A percentile compares a stretch with the other conserved stretches of the same genome.
These are phyloP conservation scores for Heliamphora pulchella DNA, from an alignment of 179 eudicot species.

Conservation along the genomic window DNA sequence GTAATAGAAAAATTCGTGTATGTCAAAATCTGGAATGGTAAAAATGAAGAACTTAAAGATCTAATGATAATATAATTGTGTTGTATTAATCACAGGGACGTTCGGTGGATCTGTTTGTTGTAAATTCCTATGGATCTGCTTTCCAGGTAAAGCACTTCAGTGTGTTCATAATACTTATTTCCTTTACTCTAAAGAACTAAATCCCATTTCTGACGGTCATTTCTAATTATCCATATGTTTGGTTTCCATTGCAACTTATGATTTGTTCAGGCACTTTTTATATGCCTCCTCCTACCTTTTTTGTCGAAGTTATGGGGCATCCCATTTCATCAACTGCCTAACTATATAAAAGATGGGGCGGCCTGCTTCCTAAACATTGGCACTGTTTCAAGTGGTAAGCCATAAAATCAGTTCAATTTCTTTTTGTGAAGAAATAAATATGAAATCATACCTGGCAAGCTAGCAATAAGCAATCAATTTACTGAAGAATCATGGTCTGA, in stretches of 20 bases:
- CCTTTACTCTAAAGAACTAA: neutral
- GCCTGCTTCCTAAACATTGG: conserved; percentile 85
- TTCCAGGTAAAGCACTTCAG: conserved; percentile 59
- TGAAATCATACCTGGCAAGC: neutral
- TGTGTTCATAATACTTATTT: neutral
- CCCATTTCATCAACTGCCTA: conserved; percentile 78
- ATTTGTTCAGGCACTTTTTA: conserved; percentile 68
- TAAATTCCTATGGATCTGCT: conserved; percentile 94
- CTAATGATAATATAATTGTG: conserved; percentile 9
- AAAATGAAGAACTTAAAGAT: neutral
- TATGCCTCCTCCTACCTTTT: conserved; percentile 87
- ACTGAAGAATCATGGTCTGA: neutral
- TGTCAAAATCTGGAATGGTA: neutral
- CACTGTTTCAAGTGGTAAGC: conserved; percentile 55
- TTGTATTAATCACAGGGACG: conserved; percentile 54
- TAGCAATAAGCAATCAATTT: neutral
- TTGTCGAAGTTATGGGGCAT: conserved; percentile 92
- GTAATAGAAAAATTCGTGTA: neutral
- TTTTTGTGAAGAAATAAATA: neutral
- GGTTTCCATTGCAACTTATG: neutral
- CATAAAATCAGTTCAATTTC: conserved; percentile 1
- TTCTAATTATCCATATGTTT: neutral
- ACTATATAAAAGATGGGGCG: conserved; percentile 83
- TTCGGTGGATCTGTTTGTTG: conserved; percentile 82
- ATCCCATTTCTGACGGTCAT: neutral